Base-by-base conservation (phyloP, 148 eudicot species). In the Pouteria glomerata region DNA sequence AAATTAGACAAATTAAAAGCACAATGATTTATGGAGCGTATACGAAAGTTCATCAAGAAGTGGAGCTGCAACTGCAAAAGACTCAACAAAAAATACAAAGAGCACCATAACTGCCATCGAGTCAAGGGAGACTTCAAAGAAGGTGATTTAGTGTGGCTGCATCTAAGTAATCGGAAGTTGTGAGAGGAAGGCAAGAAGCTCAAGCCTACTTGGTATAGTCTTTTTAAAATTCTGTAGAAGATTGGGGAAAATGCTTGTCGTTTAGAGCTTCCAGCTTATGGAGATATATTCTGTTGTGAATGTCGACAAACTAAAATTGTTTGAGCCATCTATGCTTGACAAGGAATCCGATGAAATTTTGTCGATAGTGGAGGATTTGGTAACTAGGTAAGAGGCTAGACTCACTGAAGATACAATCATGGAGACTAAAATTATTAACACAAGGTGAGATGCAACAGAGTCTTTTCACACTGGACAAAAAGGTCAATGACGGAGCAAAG, bases 11-110 rank as follows among this genome's bases (percentile, higher is more conserved):
- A 3, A 16, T 3, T 58, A 8, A 8, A 21, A 31, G 63, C 63
- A 4, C 33, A 10, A 31, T 1, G 3, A 27, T 58, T 58, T 15
- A 21, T 58, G 7, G 63, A 58, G 3, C 63, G 14, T 3, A 16
- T 58, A n/a, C n/a, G n/a, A n/a, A n/a, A n/a, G n/a, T n/a, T n/a
- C n/a, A n/a, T n/a, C n/a, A n/a, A n/a, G n/a, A n/a, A n/a, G n/a
- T n/a, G n/a, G n/a, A n/a, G n/a, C 35, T 2, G 21, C 63, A 58
- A 3, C 30, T 58, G 63, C 14, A 26, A 10, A 31, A 26, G 8
- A 3, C 63, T 58, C 63, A 58, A 58, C 26, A n/a, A 58, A 58
- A 58, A 58, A 58, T 58, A 58, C 12, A 58, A 58, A 15, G 13
- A n/a, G 18, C 14, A 16, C 63, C 63, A 58, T 8, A 27, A 58